Percentiles rank a stretch among this genome's conserved stretches.
These are phyloP conservation scores for Hypomontagnella monticulosa DNA, from an alignment of 495 filamentous ascomycete species.

Conservation along the genomic window DNA sequence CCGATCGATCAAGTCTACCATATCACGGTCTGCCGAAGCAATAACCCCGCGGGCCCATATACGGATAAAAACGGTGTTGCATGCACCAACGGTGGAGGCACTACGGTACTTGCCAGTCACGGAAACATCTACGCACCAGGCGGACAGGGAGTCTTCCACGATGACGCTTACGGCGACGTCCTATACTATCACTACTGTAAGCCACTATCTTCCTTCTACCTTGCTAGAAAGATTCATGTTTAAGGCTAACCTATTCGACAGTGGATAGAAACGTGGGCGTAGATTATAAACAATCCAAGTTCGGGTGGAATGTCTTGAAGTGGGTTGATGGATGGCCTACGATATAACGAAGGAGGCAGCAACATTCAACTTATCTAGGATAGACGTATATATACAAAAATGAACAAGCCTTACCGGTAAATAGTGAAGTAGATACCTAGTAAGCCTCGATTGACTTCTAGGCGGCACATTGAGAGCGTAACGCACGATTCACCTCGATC, in stretches of 20 bases:
- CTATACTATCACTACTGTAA: slow-evolving; percentile 73
- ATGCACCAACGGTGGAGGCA: slow-evolving; percentile 67
- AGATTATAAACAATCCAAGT: slow-evolving; percentile 65
- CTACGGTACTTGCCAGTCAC: slow-evolving; percentile 64
- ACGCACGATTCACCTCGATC: no score
- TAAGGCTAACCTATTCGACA: slow-evolving; percentile 13
- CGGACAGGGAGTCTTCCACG: slow-evolving; percentile 60
- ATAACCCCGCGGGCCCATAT: slow-evolving; percentile 59
- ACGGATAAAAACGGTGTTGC: slow-evolving; percentile 63
- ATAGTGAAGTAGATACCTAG: no score
- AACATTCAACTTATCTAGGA: no score
- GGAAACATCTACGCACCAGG: slow-evolving; percentile 70
- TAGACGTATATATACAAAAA: no score
- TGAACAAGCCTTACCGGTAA: no score
- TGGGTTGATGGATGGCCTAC: slow-evolving; percentile 69
- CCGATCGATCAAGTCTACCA: slow-evolving; percentile 67
- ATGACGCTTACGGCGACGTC: slow-evolving; percentile 49
- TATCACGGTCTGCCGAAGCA: slow-evolving; percentile 66
- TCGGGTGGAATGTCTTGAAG: slow-evolving; percentile 69
- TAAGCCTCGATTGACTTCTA: no score
- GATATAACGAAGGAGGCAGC: neutral
- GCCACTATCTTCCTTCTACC: neutral
- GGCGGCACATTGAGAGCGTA: no score
- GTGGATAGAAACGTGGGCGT: slow-evolving; percentile 66
- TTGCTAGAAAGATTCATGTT: no score